A percentile compares a stretch with the other conserved stretches of the same genome.
Evolutionary conservation across 2,329 filamentous ascomycete species (phyloP).

Genomic region (Dothideomycetes sp.): DNA sequence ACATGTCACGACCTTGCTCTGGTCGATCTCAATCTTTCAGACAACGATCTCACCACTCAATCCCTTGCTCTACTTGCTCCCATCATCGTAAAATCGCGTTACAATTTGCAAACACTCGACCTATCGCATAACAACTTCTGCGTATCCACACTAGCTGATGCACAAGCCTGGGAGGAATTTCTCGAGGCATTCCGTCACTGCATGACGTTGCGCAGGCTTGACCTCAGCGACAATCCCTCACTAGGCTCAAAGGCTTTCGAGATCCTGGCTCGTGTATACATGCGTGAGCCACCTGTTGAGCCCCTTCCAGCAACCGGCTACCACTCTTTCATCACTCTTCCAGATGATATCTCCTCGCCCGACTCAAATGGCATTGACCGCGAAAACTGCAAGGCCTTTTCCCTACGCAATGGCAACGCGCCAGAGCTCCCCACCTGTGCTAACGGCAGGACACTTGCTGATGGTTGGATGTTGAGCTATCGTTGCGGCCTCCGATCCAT

Average conservation of each 20-base stretch:
- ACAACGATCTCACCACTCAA: constrained; percentile 35
- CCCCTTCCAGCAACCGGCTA: constrained; percentile 22
- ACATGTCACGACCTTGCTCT: constrained; percentile 26
- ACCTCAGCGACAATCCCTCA: constrained; percentile 37
- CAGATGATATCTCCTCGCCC: constrained; percentile 16
- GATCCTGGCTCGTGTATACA: constrained; percentile 35
- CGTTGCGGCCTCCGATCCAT: constrained; percentile 32
- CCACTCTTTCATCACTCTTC: constrained; percentile 20
- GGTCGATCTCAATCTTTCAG: constrained; percentile 38
- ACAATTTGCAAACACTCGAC: constrained; percentile 39
- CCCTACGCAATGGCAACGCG: background rate
- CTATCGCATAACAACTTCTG: constrained; percentile 38
- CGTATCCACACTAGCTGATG: constrained; percentile 29
- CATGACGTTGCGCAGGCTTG: constrained; percentile 34
- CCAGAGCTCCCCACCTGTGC: constrained; percentile 10
- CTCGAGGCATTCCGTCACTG: constrained; percentile 35
- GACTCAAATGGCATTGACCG: constrained; percentile 7
- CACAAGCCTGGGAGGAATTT: constrained; percentile 35
- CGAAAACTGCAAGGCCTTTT: constrained; percentile 4
- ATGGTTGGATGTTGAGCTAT: constrained; percentile 16
- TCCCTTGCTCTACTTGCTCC: constrained; percentile 34
- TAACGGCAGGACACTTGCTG: constrained; percentile 16
- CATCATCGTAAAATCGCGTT: constrained; percentile 33
- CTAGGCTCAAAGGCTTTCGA: constrained; percentile 37
- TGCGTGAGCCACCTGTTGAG: constrained; percentile 24